These are phyloP conservation scores for Plasmodium yoelii DNA, from an alignment of 169 alveolate genomes.

Conservation along the genomic window DNA sequence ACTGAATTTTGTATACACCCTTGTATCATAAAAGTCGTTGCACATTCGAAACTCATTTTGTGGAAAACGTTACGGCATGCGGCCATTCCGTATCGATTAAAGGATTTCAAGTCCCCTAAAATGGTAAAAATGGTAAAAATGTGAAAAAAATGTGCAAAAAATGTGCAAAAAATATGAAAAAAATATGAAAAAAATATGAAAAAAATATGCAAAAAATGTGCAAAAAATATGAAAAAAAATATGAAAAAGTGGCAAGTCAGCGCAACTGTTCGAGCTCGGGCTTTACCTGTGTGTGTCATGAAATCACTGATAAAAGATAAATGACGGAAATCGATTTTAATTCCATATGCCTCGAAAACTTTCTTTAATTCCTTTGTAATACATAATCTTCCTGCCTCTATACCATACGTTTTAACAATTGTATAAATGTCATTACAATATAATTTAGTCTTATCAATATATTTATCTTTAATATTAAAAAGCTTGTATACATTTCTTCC, in stretches of 20 bases:
- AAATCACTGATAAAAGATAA: slow-evolving; percentile 96
- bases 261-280: too few relatives aligned
- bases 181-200: background rate
- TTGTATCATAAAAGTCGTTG: slow-evolving; percentile 47
- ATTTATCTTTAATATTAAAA: slow-evolving; percentile 80
- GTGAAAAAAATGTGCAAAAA: background rate
- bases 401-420: slow-evolving; percentile 95
- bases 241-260: too few relatives aligned
- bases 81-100: slow-evolving; percentile 47
- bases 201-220: too few relatives aligned
- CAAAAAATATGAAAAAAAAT: too few relatives aligned
- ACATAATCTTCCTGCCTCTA: slow-evolving; percentile 98
- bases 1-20: slow-evolving; percentile 68
- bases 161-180: background rate
- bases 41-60: slow-evolving; percentile 73
- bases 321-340: slow-evolving; percentile 96
- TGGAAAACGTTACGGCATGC: slow-evolving; percentile 52
- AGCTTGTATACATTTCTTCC: slow-evolving; percentile 90
- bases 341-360: slow-evolving; percentile 97
- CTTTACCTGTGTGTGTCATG: slow-evolving; percentile 95
- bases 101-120: slow-evolving; percentile 51
- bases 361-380: slow-evolving; percentile 94
- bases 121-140: background rate
- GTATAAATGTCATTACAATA: slow-evolving; percentile 95
- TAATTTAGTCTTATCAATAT: slow-evolving; percentile 91